phyloP scores from a whole-genome alignment of 805 yeast genomes.

The Lipomyces chichibuensis region DNA sequence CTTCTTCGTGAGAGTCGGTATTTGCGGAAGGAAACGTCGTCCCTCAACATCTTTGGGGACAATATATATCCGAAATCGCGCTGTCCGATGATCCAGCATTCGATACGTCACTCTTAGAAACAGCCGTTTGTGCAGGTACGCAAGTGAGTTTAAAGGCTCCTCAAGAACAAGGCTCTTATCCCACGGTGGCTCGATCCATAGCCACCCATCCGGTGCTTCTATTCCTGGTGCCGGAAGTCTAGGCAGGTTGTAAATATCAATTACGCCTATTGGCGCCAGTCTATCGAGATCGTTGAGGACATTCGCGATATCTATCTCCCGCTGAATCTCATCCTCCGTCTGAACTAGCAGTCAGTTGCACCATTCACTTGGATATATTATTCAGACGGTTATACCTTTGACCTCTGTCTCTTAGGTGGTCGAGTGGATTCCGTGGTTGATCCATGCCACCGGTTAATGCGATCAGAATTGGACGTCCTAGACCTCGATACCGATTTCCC shows the following conservation, averaged over 20 bases:
- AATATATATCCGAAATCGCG: conserved; percentile 27
- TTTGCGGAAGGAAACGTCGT: conserved; percentile 23
- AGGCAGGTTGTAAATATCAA: conserved; percentile 53
- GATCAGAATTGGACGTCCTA: neutral
- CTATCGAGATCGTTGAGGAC: conserved; percentile 48
- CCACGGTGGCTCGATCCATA: conserved; percentile 58
- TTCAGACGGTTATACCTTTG: neutral
- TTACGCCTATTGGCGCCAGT: conserved; percentile 55
- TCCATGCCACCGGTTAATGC: neutral
- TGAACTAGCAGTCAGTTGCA: neutral
- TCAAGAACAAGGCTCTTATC: conserved; percentile 31
- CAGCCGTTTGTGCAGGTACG: conserved; percentile 50
- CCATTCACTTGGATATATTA: neutral
- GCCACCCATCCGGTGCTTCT: conserved; percentile 54
- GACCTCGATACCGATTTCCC: neutral
- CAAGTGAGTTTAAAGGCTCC: conserved; percentile 21
- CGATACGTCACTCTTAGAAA: conserved; percentile 53
- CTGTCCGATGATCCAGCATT: conserved; percentile 33
- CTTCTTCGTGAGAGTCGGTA: conserved; percentile 14
- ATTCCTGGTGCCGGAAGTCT: conserved; percentile 46
- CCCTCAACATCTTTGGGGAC: conserved; percentile 31
- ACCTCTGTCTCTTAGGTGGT: neutral
- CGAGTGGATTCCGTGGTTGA: neutral
- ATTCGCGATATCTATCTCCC: conserved; percentile 37
- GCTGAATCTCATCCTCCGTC: conserved; percentile 17